These are phyloP conservation scores for Gamarada debralockiae DNA, from an alignment of 495 filamentous ascomycete genomes.

Conservation along the genomic window DNA sequence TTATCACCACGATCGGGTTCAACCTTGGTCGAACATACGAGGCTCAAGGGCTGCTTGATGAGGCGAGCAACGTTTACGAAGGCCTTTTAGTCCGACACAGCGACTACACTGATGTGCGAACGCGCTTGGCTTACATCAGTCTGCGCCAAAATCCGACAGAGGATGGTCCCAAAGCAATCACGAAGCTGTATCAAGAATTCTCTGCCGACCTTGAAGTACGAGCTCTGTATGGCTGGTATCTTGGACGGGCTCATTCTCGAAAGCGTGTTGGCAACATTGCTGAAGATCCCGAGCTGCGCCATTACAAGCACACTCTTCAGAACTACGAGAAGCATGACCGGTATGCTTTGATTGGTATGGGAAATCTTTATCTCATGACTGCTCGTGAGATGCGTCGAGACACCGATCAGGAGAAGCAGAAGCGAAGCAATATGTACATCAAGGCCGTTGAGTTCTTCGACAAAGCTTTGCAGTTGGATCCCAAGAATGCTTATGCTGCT, in stretches of 20 bases:
- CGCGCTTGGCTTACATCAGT: constrained; percentile 83
- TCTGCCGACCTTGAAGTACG: constrained; percentile 84
- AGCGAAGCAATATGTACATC: constrained; percentile 78
- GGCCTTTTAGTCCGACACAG: constrained; percentile 74
- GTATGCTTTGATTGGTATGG: constrained; percentile 93
- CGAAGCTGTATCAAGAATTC: constrained; percentile 75
- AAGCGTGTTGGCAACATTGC: constrained; percentile 73
- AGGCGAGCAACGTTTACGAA: constrained; percentile 85
- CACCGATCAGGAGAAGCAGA: constrained; percentile 83
- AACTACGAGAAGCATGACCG: constrained; percentile 94
- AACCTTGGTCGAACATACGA: constrained; percentile 98
- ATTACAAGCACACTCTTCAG: constrained; percentile 94
- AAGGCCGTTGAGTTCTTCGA: constrained; percentile 98
- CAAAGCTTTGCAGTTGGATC: constrained; percentile 89
- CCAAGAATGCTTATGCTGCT: constrained; percentile 90
- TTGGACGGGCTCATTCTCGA: constrained; percentile 69
- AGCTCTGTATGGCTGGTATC: constrained; percentile 90
- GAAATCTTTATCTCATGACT: constrained; percentile 79
- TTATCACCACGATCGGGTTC: constrained; percentile 91
- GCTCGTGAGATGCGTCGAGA: constrained; percentile 93
- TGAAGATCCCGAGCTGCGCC: constrained; percentile 86
- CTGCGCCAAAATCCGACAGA: constrained; percentile 78
- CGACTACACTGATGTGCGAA: constrained; percentile 88
- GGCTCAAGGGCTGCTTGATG: constrained; percentile 70
- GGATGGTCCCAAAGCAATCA: constrained; percentile 80